Evolutionary conservation across 208 protist genomes (phyloP).

Genomic region (Crithidia fasciculata): DNA sequence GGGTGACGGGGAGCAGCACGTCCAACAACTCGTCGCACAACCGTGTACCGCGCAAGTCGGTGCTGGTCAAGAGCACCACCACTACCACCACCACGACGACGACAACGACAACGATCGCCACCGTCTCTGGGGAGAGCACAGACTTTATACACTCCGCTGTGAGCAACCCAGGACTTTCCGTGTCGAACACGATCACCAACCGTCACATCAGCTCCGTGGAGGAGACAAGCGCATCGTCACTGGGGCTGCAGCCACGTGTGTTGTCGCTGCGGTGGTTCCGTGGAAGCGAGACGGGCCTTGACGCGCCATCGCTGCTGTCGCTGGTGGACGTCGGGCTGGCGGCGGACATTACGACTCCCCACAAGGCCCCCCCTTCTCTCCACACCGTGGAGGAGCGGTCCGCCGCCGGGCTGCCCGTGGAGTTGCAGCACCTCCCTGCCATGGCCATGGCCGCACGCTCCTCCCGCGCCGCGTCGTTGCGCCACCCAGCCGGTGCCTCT

Average conservation of each 20-base stretch:
- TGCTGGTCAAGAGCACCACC: constrained; percentile 19
- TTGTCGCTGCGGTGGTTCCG: constrained; percentile 6
- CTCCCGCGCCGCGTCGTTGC: not conserved
- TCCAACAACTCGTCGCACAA: constrained; percentile 7
- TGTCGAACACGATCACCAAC: constrained; percentile 16
- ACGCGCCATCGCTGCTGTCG: constrained; percentile 18
- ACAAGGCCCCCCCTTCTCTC: not conserved
- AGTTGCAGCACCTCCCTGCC: constrained; percentile 17
- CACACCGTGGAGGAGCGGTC: constrained; percentile 12
- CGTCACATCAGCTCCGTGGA: constrained; percentile 15
- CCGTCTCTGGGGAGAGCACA: constrained; percentile 14
- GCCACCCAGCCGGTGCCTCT: not conserved
- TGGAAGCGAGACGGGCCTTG: constrained; percentile 3
- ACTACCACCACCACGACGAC: constrained; percentile 15
- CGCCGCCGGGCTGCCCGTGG: constrained; percentile 9
- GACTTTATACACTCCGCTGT: constrained; percentile 22
- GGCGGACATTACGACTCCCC: constrained; percentile 1
- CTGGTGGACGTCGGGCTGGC: constrained; percentile 16
- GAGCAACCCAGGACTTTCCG: constrained; percentile 22
- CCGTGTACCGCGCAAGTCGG: constrained; percentile 3
- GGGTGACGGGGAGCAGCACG: constrained; percentile 5
- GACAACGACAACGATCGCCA: constrained; percentile 11
- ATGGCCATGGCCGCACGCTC: constrained; percentile 1
- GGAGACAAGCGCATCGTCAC: constrained; percentile 11
- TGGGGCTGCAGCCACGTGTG: constrained; percentile 4